Percentiles rank a stretch among this genome's conserved stretches.
Evolutionary conservation across 2,329 filamentous ascomycete genomes (phyloP).

Genomic region (Fusarium setosum): DNA sequence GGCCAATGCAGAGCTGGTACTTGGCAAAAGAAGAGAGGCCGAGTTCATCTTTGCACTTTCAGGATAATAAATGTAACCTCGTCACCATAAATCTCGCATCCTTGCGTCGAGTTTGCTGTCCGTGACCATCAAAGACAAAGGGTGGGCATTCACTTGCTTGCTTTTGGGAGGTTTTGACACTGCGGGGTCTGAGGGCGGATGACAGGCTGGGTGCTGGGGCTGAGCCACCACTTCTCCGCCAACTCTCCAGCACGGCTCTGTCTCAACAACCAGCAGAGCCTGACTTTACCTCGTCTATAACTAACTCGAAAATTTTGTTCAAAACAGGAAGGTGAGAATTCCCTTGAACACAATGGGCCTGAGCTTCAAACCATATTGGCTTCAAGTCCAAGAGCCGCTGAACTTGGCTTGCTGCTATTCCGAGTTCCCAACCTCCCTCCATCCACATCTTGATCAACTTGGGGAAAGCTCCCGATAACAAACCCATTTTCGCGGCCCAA

Average conservation of each 20-base stretch:
- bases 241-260: no score
- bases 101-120: conserved; percentile 1
- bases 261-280: no score
- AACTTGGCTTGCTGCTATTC: not conserved
- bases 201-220: not conserved
- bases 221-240: not conserved
- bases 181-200: conserved; percentile 9
- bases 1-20: not conserved
- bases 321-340: not conserved
- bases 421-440: not conserved
- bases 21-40: not conserved
- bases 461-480: not conserved
- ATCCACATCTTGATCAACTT: not conserved
- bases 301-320: not conserved
- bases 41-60: no score
- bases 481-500: conserved; percentile 16
- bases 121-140: conserved; percentile 13
- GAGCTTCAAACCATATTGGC: no score
- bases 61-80: not conserved
- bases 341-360: no score
- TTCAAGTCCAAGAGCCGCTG: no score
- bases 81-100: not conserved
- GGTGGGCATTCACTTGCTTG: not conserved
- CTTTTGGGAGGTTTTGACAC: conserved; percentile 5
- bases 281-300: not conserved